Evolutionary conservation across 345 rosid genomes (phyloP).

Genomic region (Eucalyptus regnans): DNA sequence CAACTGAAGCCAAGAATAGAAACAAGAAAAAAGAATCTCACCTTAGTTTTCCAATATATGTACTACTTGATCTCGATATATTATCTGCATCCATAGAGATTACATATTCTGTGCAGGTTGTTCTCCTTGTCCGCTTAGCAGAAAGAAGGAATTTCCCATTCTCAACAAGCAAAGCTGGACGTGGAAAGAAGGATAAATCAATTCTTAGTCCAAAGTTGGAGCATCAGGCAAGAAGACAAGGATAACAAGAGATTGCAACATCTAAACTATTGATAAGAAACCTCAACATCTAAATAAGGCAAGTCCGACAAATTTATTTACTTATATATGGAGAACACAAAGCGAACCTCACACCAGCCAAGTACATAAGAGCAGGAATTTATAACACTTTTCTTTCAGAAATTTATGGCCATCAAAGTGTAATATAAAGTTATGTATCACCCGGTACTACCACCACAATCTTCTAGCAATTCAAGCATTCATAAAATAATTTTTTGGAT

Average conservation of each 20-base stretch:
- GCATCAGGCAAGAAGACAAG: neutral
- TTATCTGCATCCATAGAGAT: conserved; percentile 42
- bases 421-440: neutral
- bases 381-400: neutral
- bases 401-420: neutral
- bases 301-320: neutral
- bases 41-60: conserved; percentile 42
- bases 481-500: neutral
- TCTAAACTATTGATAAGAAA: neutral
- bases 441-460: neutral
- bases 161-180: conserved; percentile 27
- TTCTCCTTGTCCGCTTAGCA: conserved; percentile 34
- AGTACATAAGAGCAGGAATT: neutral
- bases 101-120: conserved; percentile 38
- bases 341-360: neutral
- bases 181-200: neutral
- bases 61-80: conserved; percentile 35
- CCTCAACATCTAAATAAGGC: neutral
- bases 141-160: conserved; percentile 34
- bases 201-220: neutral
- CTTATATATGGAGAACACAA: neutral
- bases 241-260: neutral
- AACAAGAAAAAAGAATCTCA: neutral
- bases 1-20: neutral
- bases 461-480: neutral